Conservation (phyloP, 805 yeast species). For the Kurtzmaniella fragi region DNA sequence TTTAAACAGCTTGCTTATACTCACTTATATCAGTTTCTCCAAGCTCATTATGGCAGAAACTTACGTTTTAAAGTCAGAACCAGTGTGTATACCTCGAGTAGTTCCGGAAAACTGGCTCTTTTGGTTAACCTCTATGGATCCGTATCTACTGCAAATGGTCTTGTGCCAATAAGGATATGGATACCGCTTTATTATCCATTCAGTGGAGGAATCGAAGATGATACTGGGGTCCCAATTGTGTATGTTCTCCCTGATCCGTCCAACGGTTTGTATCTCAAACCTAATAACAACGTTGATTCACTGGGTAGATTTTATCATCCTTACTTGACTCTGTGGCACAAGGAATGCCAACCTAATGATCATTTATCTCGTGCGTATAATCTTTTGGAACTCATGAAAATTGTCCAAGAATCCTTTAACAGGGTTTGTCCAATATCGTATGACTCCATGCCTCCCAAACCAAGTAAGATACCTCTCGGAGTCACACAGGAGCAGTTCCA, state of each 20-base stretch:
- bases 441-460: slow-evolving; percentile 11
- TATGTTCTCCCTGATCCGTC: slow-evolving; percentile 53
- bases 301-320: slow-evolving; percentile 75
- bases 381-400: slow-evolving; percentile 25
- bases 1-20: slow-evolving; percentile 57
- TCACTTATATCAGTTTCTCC: slow-evolving; percentile 56
- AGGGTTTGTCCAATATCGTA: slow-evolving; percentile 43
- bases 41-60: slow-evolving; percentile 32
- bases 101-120: slow-evolving; percentile 54
- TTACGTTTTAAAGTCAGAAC: slow-evolving; percentile 62
- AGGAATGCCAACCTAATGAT: slow-evolving; percentile 8
- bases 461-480: slow-evolving; percentile 8
- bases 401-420: slow-evolving; percentile 30
- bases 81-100: slow-evolving; percentile 42
- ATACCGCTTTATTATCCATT: slow-evolving; percentile 67
- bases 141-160: slow-evolving; percentile 14
- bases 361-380: slow-evolving; percentile 13
- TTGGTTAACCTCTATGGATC: slow-evolving; percentile 63
- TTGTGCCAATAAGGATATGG: slow-evolving; percentile 65
- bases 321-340: slow-evolving; percentile 54
- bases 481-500: no score
- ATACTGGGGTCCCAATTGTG: slow-evolving; percentile 55
- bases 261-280: slow-evolving; percentile 38
- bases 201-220: slow-evolving; percentile 6
- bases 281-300: slow-evolving; percentile 63